Evolutionary conservation across 176 grass and related monocot genomes (phyloP), one percentile per base, ranked within the genome.

Genomic region (Carex scoparia): DNA sequence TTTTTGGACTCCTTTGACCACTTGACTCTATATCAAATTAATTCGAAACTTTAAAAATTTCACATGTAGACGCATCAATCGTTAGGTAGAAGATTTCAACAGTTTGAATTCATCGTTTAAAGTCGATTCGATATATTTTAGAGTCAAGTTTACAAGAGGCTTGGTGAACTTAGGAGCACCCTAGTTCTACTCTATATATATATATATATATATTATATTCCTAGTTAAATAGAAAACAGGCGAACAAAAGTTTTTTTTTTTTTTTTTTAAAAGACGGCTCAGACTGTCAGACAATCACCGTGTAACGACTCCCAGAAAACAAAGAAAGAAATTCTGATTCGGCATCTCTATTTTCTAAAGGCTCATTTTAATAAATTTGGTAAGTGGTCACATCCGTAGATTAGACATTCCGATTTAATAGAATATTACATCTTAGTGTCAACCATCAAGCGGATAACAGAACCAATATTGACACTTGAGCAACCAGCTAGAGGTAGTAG

Each of bases 381-480:
- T 77, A 28, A 31, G 11, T 77, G 46, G 73, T 77, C 73, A 77
- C 49, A 77, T 77, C 49, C 51, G 12, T 56, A 8, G 73, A 75
- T 56, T 77, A 30, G 44, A 49, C 54, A 30, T 40, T 38, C 66
- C 33, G 31, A 31, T 55, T 76, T 54, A 1, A 54, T 76, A 48
- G 49, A 76, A 53, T 55, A 76, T 76, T 53, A 32, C 49, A 57
- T 56, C 27, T 77, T 77, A 77, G 49, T 77, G 49, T 77, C 73
- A 77, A 31, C 73, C 19, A 55, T 77, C 49, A 56, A 56, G 19
- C 11, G 27, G 27, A 57, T 56, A 77, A 77, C 73, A 77, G 49
- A 77, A 77, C 49, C 13, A 77, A 77, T 77, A 77, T 56, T 77
- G 73, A 77, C 73, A 77, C 49, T 77, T 30, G 10, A 77, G 49